These are phyloP conservation scores for Globisporangium irregulare DNA, from an alignment of 352 stramenopile species.

Conservation along the genomic window DNA sequence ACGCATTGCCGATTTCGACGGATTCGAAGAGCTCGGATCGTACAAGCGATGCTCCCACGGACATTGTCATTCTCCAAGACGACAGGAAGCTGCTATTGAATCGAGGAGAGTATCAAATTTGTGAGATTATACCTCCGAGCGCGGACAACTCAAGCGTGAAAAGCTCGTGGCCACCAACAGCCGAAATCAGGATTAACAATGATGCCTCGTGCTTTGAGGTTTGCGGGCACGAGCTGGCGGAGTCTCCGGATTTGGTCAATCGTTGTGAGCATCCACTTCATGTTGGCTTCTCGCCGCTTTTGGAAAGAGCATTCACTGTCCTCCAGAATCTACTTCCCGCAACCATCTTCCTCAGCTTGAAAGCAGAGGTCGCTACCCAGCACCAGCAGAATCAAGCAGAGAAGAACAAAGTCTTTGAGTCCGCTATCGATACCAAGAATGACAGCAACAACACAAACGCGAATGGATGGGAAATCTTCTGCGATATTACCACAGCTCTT, in stretches of 20 bases:
- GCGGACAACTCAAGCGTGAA: constrained; percentile 4
- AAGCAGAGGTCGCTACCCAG: constrained; percentile 8
- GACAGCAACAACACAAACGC: background rate
- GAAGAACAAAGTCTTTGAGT: background rate
- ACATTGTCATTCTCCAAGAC: constrained; percentile 44
- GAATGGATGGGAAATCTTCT: constrained; percentile 20
- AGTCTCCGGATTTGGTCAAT: constrained; percentile 22
- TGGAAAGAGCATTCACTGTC: constrained; percentile 33
- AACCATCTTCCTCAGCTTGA: constrained; percentile 9
- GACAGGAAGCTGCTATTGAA: constrained; percentile 33
- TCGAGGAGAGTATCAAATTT: constrained; percentile 31
- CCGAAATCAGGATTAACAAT: constrained; percentile 29
- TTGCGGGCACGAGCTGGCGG: constrained; percentile 17
- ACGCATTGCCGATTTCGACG: constrained; percentile 36
- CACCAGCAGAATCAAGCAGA: background rate
- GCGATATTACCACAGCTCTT: background rate
- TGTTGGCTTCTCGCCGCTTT: constrained; percentile 27
- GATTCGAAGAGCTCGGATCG: background rate
- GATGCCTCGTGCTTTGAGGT: constrained; percentile 30
- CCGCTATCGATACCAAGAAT: background rate
- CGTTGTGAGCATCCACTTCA: constrained; percentile 44
- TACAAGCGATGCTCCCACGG: background rate
- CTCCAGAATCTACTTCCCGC: constrained; percentile 29
- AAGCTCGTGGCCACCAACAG: constrained; percentile 14
- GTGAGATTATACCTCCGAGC: constrained; percentile 23